A percentile compares a stretch with the other conserved stretches of the same genome.
phyloP scores from a whole-genome alignment of 2,329 filamentous ascomycete genomes.

The Neodidymelliopsis sp. region DNA sequence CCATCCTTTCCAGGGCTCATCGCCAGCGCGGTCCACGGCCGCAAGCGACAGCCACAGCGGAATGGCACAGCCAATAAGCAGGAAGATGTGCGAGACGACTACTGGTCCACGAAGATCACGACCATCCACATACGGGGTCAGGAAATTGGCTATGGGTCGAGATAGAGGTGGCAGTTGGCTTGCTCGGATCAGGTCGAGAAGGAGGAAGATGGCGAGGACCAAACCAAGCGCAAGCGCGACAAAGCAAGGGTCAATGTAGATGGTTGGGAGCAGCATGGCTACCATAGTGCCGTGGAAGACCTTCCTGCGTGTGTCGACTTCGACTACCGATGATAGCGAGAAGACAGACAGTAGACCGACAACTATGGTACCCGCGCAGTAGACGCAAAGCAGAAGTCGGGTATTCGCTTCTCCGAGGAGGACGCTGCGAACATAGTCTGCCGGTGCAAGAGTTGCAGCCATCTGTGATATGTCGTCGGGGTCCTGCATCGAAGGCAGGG shows the following conservation, averaged over 20 bases:
- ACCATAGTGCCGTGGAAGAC: conserved; percentile 99
- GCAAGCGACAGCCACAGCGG: conserved; percentile 90
- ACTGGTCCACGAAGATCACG: conserved; percentile 92
- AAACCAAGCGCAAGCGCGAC: conserved; percentile 80
- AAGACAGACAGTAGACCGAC: conserved; percentile 78
- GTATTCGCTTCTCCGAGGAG: conserved; percentile 79
- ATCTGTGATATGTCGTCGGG: conserved; percentile 19
- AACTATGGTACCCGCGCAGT: conserved; percentile 75
- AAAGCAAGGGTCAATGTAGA: conserved; percentile 86
- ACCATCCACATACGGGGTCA: conserved; percentile 93
- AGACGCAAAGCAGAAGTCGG: conserved; percentile 76
- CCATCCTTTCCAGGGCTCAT: conserved; percentile 72
- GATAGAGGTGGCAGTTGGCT: conserved; percentile 91
- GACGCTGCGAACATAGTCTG: conserved; percentile 69
- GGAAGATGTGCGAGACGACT: conserved; percentile 94
- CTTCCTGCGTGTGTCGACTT: conserved; percentile 95
- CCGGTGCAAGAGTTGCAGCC: conserved; percentile 42
- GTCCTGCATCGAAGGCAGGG: conserved; percentile 63
- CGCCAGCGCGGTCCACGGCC: conserved; percentile 66
- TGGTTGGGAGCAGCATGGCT: conserved; percentile 87
- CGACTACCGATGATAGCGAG: conserved; percentile 75
- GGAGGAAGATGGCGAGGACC: conserved; percentile 81
- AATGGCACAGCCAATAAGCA: conserved; percentile 93
- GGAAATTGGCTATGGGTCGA: conserved; percentile 82
- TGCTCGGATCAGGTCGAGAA: conserved; percentile 88